Evolutionary conservation across 1,284 basidiomycete species (phyloP).

Genomic region (Porodaedalea pini): DNA sequence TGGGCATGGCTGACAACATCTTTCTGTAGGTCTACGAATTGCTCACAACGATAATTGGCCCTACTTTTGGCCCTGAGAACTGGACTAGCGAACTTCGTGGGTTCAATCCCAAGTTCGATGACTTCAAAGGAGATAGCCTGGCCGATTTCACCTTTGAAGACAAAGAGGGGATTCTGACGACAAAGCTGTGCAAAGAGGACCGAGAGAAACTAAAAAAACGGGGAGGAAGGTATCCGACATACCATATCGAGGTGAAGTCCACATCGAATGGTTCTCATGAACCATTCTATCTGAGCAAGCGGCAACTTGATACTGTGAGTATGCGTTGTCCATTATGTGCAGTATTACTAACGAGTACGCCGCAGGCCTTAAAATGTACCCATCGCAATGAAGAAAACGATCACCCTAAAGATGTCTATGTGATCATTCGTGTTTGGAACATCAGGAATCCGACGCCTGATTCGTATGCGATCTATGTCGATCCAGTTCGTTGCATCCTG

Average conservation of each 20-base stretch:
- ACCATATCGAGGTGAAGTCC: conserved; percentile 26
- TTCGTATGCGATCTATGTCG: neutral
- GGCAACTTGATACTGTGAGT: conserved; percentile 20
- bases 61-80: conserved; percentile 21
- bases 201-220: conserved; percentile 16
- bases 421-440: conserved; percentile 7
- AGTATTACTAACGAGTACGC: neutral
- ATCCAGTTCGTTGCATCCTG: neutral
- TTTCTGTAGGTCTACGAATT: conserved; percentile 18
- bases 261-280: conserved; percentile 17
- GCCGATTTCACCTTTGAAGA: conserved; percentile 24
- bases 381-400: neutral
- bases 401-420: conserved; percentile 4
- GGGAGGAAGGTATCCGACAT: conserved; percentile 20
- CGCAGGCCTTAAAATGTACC: neutral
- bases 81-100: conserved; percentile 25
- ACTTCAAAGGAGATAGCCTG: conserved; percentile 3
- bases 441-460: neutral
- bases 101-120: conserved; percentile 17
- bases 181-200: neutral
- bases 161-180: conserved; percentile 19
- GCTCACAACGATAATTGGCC: conserved; percentile 8
- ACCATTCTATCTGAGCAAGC: conserved; percentile 23
- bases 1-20: neutral
- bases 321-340: neutral